Evolutionary conservation across 306 rosid genomes (phyloP).

Genomic region (Ochetophila trinervis): DNA sequence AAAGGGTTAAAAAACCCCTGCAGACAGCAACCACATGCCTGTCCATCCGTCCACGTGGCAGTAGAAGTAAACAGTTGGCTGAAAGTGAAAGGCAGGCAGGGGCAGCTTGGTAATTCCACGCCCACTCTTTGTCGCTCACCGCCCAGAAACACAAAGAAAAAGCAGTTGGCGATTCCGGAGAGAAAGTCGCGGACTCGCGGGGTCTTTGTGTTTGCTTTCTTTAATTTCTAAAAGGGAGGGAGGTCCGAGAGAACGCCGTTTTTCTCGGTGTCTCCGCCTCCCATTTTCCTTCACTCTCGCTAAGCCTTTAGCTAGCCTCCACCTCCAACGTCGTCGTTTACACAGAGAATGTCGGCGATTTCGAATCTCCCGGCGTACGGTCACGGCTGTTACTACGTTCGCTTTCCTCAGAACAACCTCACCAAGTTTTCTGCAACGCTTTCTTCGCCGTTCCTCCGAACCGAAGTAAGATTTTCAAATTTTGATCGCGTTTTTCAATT

Average conservation of each 20-base stretch:
- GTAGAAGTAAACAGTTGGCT: no score
- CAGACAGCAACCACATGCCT: no score
- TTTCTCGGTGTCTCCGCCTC: constrained; percentile 40
- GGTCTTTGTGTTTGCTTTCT: background rate
- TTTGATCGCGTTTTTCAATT: no score
- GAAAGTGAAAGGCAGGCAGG: no score
- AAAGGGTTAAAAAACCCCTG: no score
- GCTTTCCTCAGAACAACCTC: constrained; percentile 20
- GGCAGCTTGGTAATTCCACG: no score
- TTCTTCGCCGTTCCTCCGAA: no score
- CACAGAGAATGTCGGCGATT: constrained; percentile 43
- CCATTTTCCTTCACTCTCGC: background rate
- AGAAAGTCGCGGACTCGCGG: constrained; percentile 6
- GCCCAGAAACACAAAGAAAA: no score
- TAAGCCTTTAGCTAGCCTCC: background rate
- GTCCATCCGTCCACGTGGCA: no score
- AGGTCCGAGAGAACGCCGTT: constrained; percentile 21
- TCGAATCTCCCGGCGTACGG: constrained; percentile 47
- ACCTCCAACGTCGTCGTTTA: background rate
- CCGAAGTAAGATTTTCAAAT: no score
- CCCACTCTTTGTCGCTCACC: no score
- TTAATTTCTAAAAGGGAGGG: constrained; percentile 1
- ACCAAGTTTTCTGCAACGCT: constrained; percentile 15
- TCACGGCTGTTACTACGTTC: constrained; percentile 24
- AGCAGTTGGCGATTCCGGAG: background rate